Conservation (phyloP, 179 eudicot genomes). For the Camellia oleifera region DNA sequence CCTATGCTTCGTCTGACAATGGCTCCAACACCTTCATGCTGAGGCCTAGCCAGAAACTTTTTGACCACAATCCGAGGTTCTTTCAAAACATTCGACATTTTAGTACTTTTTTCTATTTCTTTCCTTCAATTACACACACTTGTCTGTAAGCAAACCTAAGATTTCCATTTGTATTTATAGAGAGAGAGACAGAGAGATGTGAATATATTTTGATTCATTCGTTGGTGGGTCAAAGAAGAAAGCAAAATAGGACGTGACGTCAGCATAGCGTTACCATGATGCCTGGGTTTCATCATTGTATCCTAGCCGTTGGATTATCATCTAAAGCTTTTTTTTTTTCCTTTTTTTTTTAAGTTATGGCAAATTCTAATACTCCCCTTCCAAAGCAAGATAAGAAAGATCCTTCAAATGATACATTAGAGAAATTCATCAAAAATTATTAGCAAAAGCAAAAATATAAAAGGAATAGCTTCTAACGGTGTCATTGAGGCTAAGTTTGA, state of each 20-base stretch:
- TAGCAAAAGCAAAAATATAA: too few species aligned
- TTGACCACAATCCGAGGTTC: slow-evolving; percentile 53
- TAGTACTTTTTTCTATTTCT: not conserved
- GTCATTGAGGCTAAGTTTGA: too few species aligned
- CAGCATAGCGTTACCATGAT: slow-evolving; percentile 17
- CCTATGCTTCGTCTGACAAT: slow-evolving; percentile 85
- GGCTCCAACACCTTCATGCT: slow-evolving; percentile 80
- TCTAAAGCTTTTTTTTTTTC: too few species aligned
- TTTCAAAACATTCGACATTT: slow-evolving; percentile 26
- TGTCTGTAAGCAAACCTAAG: not conserved
- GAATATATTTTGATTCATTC: too few species aligned
- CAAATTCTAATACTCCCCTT: too few species aligned
- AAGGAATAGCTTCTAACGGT: too few species aligned
- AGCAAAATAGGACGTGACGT: not conserved
- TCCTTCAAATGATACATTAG: too few species aligned
- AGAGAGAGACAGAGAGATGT: slow-evolving; percentile 1
- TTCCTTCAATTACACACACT: not conserved
- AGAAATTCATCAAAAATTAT: too few species aligned
- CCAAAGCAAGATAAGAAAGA: too few species aligned
- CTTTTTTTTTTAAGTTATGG: too few species aligned
- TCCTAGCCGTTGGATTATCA: slow-evolving; percentile 11
- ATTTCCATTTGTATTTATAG: slow-evolving; percentile 16
- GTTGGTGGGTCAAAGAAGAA: slow-evolving; percentile 14
- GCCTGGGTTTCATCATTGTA: not conserved
- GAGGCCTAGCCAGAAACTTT: slow-evolving; percentile 70